Percentiles rank a stretch among this genome's conserved stretches.
These are phyloP conservation scores for Fusarium brachygibbosum DNA, from an alignment of 2,329 filamentous ascomycete genomes.

Conservation along the genomic window DNA sequence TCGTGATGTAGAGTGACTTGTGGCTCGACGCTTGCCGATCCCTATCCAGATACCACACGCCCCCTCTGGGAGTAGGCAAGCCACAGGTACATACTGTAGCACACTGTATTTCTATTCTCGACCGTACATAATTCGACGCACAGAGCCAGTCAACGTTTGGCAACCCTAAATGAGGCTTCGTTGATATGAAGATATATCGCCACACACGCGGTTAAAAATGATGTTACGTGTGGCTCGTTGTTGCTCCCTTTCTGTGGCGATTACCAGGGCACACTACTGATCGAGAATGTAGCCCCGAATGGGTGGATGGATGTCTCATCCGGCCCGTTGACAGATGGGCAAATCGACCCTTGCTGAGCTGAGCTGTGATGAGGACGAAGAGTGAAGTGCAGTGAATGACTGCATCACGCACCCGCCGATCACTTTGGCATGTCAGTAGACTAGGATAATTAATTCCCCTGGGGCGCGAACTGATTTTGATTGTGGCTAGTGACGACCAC, in stretches of 20 bases:
- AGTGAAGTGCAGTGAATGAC: constrained; percentile 4
- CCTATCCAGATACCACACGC: constrained; percentile 39
- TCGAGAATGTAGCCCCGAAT: constrained; percentile 12
- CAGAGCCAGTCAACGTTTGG: constrained; percentile 37
- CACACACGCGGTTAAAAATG: constrained; percentile 20
- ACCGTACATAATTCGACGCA: not conserved
- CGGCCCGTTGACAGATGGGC: constrained; percentile 38
- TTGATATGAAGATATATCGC: constrained; percentile 20
- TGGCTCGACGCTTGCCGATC: constrained; percentile 48
- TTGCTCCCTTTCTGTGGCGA: constrained; percentile 28
- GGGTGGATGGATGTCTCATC: constrained; percentile 31
- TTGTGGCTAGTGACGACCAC: constrained; percentile 45
- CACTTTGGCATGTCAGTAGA: constrained; percentile 9
- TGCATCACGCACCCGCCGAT: constrained; percentile 32
- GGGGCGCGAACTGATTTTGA: constrained; percentile 42
- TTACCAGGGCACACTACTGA: constrained; percentile 25
- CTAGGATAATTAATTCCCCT: constrained; percentile 22
- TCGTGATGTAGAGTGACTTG: constrained; percentile 46
- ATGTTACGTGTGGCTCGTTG: constrained; percentile 42
- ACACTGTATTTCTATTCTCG: not conserved
- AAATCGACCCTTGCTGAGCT: constrained; percentile 43
- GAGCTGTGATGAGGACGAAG: constrained; percentile 24
- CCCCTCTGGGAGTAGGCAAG: constrained; percentile 14
- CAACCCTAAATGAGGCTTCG: constrained; percentile 3
- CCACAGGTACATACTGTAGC: constrained; percentile 11